Conservation (phyloP, 352 stramenopile species). For the Elongisporangium undulatum region DNA sequence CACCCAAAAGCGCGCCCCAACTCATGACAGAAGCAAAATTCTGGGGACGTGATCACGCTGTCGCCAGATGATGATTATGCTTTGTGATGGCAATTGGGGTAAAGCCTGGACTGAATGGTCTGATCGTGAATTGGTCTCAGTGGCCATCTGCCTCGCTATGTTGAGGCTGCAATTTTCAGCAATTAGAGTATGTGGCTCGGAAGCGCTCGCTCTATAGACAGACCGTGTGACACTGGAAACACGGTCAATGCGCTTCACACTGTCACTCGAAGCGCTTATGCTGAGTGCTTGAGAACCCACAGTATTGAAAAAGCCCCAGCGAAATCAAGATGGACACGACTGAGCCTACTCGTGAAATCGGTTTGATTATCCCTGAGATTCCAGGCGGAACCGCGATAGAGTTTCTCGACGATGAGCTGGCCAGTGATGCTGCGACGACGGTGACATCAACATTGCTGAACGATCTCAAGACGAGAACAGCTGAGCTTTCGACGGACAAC, state of each 20-base stretch:
- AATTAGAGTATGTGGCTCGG: neutral
- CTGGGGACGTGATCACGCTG: neutral
- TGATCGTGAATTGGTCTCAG: too few species aligned
- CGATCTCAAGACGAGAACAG: neutral
- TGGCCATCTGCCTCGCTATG: neutral
- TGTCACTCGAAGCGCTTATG: too few species aligned
- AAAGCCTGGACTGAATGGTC: neutral
- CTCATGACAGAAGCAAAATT: neutral
- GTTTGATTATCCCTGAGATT: neutral
- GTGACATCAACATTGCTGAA: neutral
- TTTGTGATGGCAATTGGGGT: neutral
- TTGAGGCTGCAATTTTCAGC: neutral
- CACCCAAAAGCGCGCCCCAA: too few species aligned
- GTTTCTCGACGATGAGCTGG: neutral
- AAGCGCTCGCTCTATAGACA: neutral
- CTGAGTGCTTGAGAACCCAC: neutral
- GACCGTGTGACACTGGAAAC: neutral
- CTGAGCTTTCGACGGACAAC: neutral
- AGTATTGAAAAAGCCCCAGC: neutral
- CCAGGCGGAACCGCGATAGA: neutral
- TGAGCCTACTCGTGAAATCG: neutral
- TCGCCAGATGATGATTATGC: neutral
- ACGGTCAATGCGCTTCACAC: too few species aligned
- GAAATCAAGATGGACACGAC: neutral
- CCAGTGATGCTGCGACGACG: neutral